Evolutionary conservation across 2,329 filamentous ascomycete genomes (phyloP).

Genomic region (Myotisia sp.): DNA sequence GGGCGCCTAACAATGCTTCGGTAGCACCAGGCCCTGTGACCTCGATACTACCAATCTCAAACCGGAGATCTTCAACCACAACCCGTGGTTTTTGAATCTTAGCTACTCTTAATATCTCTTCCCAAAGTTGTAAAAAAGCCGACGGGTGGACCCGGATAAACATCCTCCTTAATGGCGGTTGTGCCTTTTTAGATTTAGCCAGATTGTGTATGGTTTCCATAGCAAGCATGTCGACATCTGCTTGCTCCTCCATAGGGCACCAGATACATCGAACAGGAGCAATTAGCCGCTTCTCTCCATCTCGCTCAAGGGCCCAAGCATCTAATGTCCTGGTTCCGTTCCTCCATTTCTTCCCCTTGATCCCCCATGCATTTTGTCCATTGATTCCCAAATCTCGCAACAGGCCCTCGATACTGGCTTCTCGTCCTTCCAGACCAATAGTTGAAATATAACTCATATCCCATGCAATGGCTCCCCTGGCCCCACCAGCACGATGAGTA

Average conservation of each 20-base stretch:
- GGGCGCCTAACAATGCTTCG: constrained; percentile 56
- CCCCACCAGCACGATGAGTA: constrained; percentile 64
- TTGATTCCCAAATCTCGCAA: constrained; percentile 51
- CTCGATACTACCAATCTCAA: constrained; percentile 59
- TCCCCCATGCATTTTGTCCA: constrained; percentile 46
- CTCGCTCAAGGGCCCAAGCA: constrained; percentile 44
- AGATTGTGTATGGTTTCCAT: constrained; percentile 8
- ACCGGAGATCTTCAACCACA: constrained; percentile 51
- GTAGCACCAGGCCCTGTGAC: constrained; percentile 61
- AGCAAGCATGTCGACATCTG: constrained; percentile 27
- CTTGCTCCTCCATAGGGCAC: constrained; percentile 38
- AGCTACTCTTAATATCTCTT: constrained; percentile 42
- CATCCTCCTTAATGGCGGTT: constrained; percentile 38
- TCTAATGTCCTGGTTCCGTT: constrained; percentile 43
- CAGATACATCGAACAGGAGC: constrained; percentile 63
- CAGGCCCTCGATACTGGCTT: constrained; percentile 49
- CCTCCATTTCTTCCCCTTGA: constrained; percentile 57
- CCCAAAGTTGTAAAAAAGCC: constrained; percentile 52
- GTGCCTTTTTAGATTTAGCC: constrained; percentile 18
- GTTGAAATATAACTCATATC: constrained; percentile 91
- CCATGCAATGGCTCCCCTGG: constrained; percentile 70
- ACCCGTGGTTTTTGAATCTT: constrained; percentile 50
- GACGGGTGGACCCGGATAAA: constrained; percentile 72
- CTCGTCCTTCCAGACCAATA: constrained; percentile 57
- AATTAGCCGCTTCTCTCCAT: constrained; percentile 44